Evolutionary conservation across 257 asterid genomes (phyloP).

Genomic region (Verbascum thapsus): DNA sequence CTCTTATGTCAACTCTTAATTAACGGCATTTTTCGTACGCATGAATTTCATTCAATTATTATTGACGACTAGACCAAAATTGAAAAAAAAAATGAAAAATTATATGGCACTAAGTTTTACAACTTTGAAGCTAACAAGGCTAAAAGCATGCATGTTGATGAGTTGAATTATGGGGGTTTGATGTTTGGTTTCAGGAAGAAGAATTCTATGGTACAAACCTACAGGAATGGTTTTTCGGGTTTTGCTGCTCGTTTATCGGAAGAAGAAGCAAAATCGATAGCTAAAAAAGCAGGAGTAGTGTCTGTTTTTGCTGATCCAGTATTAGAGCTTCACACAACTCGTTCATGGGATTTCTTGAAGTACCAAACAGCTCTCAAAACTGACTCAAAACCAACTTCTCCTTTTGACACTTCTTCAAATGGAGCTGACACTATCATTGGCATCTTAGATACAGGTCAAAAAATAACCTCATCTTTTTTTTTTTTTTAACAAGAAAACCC

Average conservation of each 20-base stretch:
- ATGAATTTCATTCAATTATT: too few species aligned
- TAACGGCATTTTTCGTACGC: too few species aligned
- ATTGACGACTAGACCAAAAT: too few species aligned
- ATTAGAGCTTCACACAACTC: constrained; percentile 82
- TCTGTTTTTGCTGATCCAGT: constrained; percentile 83
- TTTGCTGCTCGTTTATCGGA: constrained; percentile 70
- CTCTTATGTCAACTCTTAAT: too few species aligned
- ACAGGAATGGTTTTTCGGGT: constrained; percentile 70
- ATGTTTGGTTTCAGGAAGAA: constrained; percentile 42
- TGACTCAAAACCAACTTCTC: constrained; percentile 30
- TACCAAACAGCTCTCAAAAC: constrained; percentile 44
- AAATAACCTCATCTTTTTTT: too few species aligned
- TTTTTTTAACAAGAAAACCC: too few species aligned
- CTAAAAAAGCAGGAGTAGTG: constrained; percentile 63
- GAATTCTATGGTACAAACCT: constrained; percentile 55
- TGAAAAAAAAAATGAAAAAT: too few species aligned
- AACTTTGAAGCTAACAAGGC: too few species aligned
- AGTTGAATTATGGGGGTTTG: neutral
- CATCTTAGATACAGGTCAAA: constrained; percentile 76
- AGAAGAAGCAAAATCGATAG: constrained; percentile 61
- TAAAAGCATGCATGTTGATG: too few species aligned
- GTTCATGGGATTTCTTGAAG: constrained; percentile 88
- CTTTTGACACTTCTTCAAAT: constrained; percentile 34
- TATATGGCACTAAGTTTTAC: too few species aligned
- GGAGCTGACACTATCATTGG: constrained; percentile 69